These are phyloP conservation scores for Hymenochaete sp. DNA, from an alignment of 1,284 basidiomycete genomes.

Conservation along the genomic window DNA sequence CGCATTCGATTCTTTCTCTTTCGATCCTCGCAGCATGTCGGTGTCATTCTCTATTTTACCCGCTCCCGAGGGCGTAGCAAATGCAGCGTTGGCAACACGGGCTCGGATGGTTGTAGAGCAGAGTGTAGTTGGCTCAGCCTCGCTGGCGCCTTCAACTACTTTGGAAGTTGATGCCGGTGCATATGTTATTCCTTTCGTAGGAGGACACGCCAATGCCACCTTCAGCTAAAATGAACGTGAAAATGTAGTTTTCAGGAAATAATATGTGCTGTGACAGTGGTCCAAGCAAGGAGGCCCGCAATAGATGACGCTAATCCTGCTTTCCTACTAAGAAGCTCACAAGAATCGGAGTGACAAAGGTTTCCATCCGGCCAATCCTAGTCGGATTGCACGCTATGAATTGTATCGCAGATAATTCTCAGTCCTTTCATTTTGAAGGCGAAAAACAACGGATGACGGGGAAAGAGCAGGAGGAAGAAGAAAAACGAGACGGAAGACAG, in stretches of 20 bases:
- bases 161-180: conserved; percentile 40
- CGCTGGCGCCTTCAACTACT: conserved; percentile 33
- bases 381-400: no score
- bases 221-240: conserved; percentile 9
- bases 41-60: conserved; percentile 37
- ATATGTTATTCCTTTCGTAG: conserved; percentile 36
- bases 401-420: no score
- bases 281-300: no score
- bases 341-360: no score
- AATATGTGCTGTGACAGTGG: no score
- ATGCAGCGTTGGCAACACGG: conserved; percentile 38
- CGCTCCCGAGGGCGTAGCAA: conserved; percentile 30
- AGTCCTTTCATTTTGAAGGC: no score
- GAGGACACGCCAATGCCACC: conserved; percentile 24
- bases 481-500: not conserved
- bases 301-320: no score
- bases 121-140: conserved; percentile 33
- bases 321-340: no score
- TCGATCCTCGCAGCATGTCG: conserved; percentile 31
- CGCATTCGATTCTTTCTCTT: conserved; percentile 40
- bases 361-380: no score
- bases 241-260: not conserved
- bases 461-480: no score
- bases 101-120: conserved; percentile 41
- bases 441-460: no score